phyloP scores from a whole-genome alignment of 164 flowering plant species.

The Amborella trichopoda region DNA sequence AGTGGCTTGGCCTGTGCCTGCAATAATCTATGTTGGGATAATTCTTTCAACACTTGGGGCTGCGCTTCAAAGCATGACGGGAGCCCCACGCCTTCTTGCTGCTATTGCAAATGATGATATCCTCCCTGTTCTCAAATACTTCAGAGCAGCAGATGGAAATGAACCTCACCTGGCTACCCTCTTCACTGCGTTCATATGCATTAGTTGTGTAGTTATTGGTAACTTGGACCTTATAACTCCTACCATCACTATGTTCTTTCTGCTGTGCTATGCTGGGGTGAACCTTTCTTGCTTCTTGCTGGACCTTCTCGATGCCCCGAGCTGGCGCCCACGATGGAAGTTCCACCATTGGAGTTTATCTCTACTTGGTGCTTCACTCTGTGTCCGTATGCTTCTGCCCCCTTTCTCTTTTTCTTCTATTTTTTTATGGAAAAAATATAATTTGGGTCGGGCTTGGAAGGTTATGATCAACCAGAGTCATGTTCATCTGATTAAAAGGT shows the following conservation, averaged over 20 bases:
- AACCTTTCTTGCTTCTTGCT: conserved; percentile 97
- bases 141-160: conserved; percentile 80
- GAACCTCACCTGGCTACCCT: conserved; percentile 92
- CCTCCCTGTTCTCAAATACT: conserved; percentile 89
- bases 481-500: too few relatives aligned
- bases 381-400: conserved; percentile 69
- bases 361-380: conserved; percentile 81
- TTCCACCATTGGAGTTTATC: conserved; percentile 99
- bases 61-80: conserved; percentile 94
- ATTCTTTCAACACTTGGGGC: conserved; percentile 98
- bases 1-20: conserved; percentile 96
- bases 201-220: conserved; percentile 83
- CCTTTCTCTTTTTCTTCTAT: too few relatives aligned
- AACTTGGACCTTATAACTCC: conserved; percentile 96
- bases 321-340: conserved; percentile 99
- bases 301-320: conserved; percentile 98
- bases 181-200: conserved; percentile 86
- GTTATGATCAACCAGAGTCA: too few relatives aligned
- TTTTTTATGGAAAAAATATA: too few relatives aligned
- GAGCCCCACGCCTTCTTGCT: conserved; percentile 96
- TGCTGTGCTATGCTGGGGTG: conserved; percentile 92
- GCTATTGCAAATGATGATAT: conserved; percentile 99
- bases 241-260: conserved; percentile 93
- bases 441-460: too few relatives aligned
- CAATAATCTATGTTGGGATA: conserved; percentile 74